phyloP scores from a whole-genome alignment of 2,329 filamentous ascomycete genomes.

The Pestalotiopsis sp. region DNA sequence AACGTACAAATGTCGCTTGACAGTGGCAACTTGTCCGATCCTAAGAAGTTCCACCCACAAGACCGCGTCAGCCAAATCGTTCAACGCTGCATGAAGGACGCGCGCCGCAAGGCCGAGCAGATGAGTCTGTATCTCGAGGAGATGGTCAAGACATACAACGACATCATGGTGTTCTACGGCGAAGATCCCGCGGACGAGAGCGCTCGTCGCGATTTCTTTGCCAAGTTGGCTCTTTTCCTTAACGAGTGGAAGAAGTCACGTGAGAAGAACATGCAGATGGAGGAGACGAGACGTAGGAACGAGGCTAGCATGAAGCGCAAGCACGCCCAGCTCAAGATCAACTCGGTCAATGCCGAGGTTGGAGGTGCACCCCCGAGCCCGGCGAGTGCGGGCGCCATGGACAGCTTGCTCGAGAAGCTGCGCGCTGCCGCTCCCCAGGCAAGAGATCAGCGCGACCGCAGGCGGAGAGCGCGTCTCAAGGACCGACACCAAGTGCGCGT shows the following conservation, averaged over 20 bases:
- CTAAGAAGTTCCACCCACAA: slow-evolving; percentile 97
- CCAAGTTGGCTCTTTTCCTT: slow-evolving; percentile 89
- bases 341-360: slow-evolving; percentile 42
- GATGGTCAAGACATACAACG: slow-evolving; percentile 87
- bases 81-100: slow-evolving; percentile 94
- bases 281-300: slow-evolving; percentile 82
- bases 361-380: slow-evolving; percentile 63
- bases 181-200: slow-evolving; percentile 92
- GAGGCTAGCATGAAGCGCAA: slow-evolving; percentile 94
- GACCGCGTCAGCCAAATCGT: slow-evolving; percentile 92
- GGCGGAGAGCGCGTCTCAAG: slow-evolving; percentile 85
- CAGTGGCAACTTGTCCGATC: slow-evolving; percentile 90
- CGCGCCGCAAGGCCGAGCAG: slow-evolving; percentile 92
- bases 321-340: slow-evolving; percentile 67
- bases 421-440: slow-evolving; percentile 90
- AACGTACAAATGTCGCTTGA: slow-evolving; percentile 93
- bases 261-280: slow-evolving; percentile 85
- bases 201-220: slow-evolving; percentile 92
- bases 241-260: slow-evolving; percentile 94
- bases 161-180: slow-evolving; percentile 96
- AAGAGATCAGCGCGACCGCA: slow-evolving; percentile 84
- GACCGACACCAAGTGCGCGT: slow-evolving; percentile 88
- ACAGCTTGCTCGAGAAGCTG: slow-evolving; percentile 91
- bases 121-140: slow-evolving; percentile 92
- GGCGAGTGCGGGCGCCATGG: slow-evolving; percentile 87